Evolutionary conservation across 2,329 filamentous ascomycete genomes (phyloP).

Genomic region (Penicillium sp.): DNA sequence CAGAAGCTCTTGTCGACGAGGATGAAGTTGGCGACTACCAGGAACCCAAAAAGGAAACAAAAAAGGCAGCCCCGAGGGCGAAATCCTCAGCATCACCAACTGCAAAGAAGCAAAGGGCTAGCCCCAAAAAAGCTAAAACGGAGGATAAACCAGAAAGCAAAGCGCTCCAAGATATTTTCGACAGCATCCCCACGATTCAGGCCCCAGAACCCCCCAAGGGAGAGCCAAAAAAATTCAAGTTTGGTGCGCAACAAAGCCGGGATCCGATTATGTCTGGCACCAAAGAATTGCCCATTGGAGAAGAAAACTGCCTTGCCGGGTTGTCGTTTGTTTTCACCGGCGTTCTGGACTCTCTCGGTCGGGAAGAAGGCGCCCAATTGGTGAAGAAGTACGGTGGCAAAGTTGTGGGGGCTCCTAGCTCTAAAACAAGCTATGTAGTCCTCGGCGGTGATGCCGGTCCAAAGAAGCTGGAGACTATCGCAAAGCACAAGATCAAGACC

Average conservation of each 20-base stretch:
- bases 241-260: constrained; percentile 61
- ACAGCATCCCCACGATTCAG: constrained; percentile 78
- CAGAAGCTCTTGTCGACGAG: constrained; percentile 54
- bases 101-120: constrained; percentile 53
- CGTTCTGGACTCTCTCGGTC: constrained; percentile 72
- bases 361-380: constrained; percentile 79
- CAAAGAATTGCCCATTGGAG: constrained; percentile 75
- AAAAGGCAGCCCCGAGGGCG: constrained; percentile 49
- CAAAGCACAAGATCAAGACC: constrained; percentile 75
- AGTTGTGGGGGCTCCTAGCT: constrained; percentile 78
- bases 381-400: constrained; percentile 96
- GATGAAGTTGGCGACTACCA: constrained; percentile 55
- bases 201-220: constrained; percentile 79
- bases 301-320: constrained; percentile 85
- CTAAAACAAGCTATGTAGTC: constrained; percentile 91
- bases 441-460: constrained; percentile 89
- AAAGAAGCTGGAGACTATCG: constrained; percentile 86
- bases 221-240: constrained; percentile 74
- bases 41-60: constrained; percentile 48
- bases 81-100: constrained; percentile 37
- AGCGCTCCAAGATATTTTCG: constrained; percentile 77
- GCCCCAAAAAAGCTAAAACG: constrained; percentile 59
- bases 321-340: constrained; percentile 95
- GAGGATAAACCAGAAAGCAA: constrained; percentile 63
- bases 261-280: constrained; percentile 63